Evolutionary conservation across 2,329 filamentous ascomycete species (phyloP).

Genomic region (Neonectria hederae): DNA sequence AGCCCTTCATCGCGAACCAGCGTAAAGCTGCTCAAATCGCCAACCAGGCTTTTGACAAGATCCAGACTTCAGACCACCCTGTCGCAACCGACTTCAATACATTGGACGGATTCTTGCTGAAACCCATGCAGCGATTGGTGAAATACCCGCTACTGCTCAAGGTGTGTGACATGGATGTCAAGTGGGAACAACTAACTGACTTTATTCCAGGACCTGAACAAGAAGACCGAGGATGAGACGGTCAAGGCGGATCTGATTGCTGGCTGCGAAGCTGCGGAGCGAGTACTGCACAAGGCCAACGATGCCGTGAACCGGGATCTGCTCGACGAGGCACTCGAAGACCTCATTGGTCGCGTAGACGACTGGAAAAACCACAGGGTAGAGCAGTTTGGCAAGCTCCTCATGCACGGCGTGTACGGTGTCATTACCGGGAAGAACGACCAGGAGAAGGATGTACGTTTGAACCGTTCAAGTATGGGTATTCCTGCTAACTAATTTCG

Average conservation of each 20-base stretch:
- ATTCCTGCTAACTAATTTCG: conserved; percentile 25
- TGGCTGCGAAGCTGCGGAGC: conserved; percentile 84
- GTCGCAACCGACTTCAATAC: conserved; percentile 90
- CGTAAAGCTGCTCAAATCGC: conserved; percentile 88
- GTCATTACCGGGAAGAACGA: conserved; percentile 91
- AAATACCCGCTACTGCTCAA: conserved; percentile 93
- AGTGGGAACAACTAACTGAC: conserved; percentile 39
- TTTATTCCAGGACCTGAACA: conserved; percentile 76
- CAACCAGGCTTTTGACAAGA: conserved; percentile 86
- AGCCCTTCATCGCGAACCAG: conserved; percentile 97
- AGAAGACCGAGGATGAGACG: conserved; percentile 81
- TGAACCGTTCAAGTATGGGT: conserved; percentile 39
- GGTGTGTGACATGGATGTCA: conserved; percentile 55
- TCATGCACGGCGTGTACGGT: conserved; percentile 89
- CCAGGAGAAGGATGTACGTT: conserved; percentile 84
- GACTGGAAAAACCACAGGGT: conserved; percentile 97
- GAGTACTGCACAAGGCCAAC: conserved; percentile 86
- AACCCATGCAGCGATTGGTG: conserved; percentile 93
- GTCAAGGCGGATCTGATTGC: conserved; percentile 75
- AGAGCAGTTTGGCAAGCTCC: conserved; percentile 87
- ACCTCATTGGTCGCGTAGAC: conserved; percentile 84
- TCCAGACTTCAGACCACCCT: conserved; percentile 76
- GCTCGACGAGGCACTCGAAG: conserved; percentile 82
- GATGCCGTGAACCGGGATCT: conserved; percentile 91
- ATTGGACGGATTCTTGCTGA: conserved; percentile 90